phyloP scores from a whole-genome alignment of 2,329 filamentous ascomycete species.

The Aureobasidium sp. region DNA sequence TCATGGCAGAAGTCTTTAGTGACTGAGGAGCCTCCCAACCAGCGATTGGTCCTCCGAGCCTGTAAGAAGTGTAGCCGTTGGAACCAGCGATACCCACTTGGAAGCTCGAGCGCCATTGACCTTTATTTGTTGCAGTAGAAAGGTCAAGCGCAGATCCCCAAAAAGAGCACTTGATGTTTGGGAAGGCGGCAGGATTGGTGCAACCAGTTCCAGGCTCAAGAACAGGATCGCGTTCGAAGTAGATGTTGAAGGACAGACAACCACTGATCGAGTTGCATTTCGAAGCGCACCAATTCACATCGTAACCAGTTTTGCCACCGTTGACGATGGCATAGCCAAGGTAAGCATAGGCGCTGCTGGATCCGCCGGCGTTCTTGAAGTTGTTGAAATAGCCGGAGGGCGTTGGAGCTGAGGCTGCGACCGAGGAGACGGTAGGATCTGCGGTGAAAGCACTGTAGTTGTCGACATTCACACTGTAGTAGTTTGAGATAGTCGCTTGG shows the following conservation, averaged over 20 bases:
- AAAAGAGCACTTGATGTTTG: constrained; percentile 25
- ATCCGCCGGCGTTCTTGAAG: not conserved
- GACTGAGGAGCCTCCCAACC: constrained; percentile 17
- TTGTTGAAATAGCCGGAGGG: not conserved
- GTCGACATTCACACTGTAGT: not conserved
- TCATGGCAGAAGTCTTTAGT: constrained; percentile 30
- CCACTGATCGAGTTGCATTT: constrained; percentile 28
- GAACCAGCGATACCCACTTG: constrained; percentile 35
- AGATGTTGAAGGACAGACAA: constrained; percentile 31
- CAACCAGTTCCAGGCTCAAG: constrained; percentile 23
- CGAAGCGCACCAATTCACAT: constrained; percentile 31
- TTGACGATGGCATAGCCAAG: constrained; percentile 28
- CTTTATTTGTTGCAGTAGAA: constrained; percentile 23
- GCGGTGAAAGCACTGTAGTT: not conserved
- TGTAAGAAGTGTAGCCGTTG: constrained; percentile 29
- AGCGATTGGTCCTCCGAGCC: constrained; percentile 22
- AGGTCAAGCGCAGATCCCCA: constrained; percentile 24
- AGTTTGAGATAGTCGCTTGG: constrained; percentile 19
- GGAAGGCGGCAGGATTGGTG: constrained; percentile 22
- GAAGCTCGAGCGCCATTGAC: constrained; percentile 29
- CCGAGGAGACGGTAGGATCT: not conserved
- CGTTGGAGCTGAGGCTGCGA: not conserved
- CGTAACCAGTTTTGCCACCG: constrained; percentile 28
- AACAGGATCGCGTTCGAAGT: constrained; percentile 25
- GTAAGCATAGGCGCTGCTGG: constrained; percentile 24